These are phyloP conservation scores for Vitis hybrid DNA, from an alignment of 177 flowering plant genomes.

Conservation along the genomic window DNA sequence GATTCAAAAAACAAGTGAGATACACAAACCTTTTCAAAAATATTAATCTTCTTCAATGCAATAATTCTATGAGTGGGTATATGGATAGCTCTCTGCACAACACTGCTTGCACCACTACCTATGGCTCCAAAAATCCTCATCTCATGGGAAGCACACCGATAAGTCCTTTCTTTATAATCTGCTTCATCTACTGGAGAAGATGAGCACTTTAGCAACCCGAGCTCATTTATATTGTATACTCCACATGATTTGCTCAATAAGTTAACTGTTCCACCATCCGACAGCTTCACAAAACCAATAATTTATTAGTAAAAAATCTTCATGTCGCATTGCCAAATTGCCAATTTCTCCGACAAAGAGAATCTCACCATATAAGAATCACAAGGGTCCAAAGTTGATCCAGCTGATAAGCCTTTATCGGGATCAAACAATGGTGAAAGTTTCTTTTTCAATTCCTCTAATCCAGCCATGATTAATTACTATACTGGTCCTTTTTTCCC, in stretches of 20 bases:
- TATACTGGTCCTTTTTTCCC: neutral
- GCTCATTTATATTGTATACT: conserved; percentile 89
- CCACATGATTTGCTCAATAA: conserved; percentile 91
- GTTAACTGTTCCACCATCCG: conserved; percentile 89
- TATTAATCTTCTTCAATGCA: conserved; percentile 94
- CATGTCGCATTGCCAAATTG: neutral
- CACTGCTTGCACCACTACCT: conserved; percentile 98
- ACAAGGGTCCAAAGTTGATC: conserved; percentile 55
- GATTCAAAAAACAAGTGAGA: neutral
- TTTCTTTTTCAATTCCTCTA: conserved; percentile 90
- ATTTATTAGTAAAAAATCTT: conserved; percentile 1
- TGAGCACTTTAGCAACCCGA: conserved; percentile 88
- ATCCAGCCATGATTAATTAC: conserved; percentile 67
- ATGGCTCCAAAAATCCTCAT: conserved; percentile 95
- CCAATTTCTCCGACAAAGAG: neutral
- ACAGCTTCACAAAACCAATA: conserved; percentile 49
- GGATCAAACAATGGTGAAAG: conserved; percentile 90
- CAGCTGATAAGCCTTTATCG: conserved; percentile 77
- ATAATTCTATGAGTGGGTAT: conserved; percentile 83
- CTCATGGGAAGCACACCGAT: conserved; percentile 90
- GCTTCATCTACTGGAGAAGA: conserved; percentile 52
- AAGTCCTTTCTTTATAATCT: conserved; percentile 71
- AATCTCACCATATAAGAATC: conserved; percentile 73
- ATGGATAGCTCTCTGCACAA: conserved; percentile 97
- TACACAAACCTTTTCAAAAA: conserved; percentile 81